Evolutionary conservation across 371 early-diverging fungal species (phyloP).

Genomic region (Cokeromyces recurvatus): DNA sequence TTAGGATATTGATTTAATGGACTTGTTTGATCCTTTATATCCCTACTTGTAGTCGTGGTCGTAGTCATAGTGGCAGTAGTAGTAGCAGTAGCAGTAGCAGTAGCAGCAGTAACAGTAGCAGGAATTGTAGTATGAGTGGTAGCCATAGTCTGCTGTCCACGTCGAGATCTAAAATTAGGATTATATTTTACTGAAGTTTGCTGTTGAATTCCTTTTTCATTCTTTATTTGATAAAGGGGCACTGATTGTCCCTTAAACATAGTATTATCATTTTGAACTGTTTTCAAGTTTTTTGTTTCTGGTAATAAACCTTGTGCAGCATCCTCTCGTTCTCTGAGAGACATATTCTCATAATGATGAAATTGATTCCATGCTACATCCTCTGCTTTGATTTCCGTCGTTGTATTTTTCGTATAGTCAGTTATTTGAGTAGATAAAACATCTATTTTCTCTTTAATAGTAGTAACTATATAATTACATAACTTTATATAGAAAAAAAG

Average conservation of each 20-base stretch:
- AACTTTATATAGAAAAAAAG: conserved; percentile 11
- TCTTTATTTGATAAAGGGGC: too few relatives aligned
- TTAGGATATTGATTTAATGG: conserved; percentile 3
- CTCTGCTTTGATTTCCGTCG: not conserved
- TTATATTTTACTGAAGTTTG: not conserved
- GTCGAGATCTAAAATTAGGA: conserved; percentile 9
- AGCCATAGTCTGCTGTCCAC: not conserved
- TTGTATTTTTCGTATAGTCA: not conserved
- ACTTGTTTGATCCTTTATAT: not conserved
- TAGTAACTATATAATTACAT: conserved; percentile 10
- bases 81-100: not conserved
- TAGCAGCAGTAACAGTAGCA: not conserved
- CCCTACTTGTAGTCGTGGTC: too few relatives aligned
- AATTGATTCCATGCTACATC: conserved; percentile 29
- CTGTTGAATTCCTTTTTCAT: not conserved
- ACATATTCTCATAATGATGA: conserved; percentile 29
- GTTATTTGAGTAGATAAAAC: too few relatives aligned
- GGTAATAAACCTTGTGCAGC: conserved; percentile 15
- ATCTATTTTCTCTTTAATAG: conserved; percentile 6
- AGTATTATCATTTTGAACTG: too few relatives aligned
- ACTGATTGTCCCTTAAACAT: not conserved
- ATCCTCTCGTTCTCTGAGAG: conserved; percentile 33
- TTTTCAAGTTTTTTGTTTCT: too few relatives aligned
- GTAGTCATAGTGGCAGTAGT: not conserved
- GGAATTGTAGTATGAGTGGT: not conserved